Conservation (phyloP, 2,329 filamentous ascomycete genomes). For the Paraphoma sp. region DNA sequence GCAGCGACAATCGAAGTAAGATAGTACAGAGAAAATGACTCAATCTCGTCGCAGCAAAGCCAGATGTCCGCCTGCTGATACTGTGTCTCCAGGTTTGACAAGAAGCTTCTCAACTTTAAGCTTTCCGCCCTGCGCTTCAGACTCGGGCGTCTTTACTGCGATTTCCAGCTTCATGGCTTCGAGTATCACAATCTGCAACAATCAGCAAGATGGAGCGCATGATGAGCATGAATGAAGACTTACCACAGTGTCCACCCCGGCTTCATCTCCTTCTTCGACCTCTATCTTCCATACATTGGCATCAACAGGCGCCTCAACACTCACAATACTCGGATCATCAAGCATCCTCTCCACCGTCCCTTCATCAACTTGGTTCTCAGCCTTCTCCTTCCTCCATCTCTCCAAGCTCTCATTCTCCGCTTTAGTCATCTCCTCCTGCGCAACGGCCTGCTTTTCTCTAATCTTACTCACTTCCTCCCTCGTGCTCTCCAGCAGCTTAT, state of each 20-base stretch:
- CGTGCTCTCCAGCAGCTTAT: constrained; percentile 55
- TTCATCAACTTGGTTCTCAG: constrained; percentile 53
- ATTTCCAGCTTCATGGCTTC: constrained; percentile 58
- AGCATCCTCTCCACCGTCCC: constrained; percentile 58
- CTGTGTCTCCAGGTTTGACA: constrained; percentile 51
- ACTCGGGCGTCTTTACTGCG: constrained; percentile 49
- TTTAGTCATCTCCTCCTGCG: constrained; percentile 57
- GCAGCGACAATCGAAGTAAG: too few relatives aligned
- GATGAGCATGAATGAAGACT: constrained; percentile 2
- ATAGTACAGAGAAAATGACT: background rate
- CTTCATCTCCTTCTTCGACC: constrained; percentile 45
- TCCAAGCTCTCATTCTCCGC: constrained; percentile 55
- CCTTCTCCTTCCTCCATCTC: constrained; percentile 53
- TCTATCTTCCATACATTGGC: constrained; percentile 56
- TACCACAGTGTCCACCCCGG: constrained; percentile 44
- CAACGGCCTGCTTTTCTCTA: constrained; percentile 53
- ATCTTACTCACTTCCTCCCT: constrained; percentile 57
- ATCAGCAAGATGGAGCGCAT: constrained; percentile 3
- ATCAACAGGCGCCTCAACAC: constrained; percentile 53
- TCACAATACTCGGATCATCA: constrained; percentile 48
- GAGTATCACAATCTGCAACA: constrained; percentile 46
- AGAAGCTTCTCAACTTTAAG: constrained; percentile 50
- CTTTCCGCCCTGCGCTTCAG: constrained; percentile 12
- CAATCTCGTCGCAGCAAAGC: constrained; percentile 26
- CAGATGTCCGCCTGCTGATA: constrained; percentile 45